Evolutionary conservation across 1,284 basidiomycete genomes (phyloP), one percentile per base, ranked within the genome.

Genomic region (Rhodotorula mucilaginosa): DNA sequence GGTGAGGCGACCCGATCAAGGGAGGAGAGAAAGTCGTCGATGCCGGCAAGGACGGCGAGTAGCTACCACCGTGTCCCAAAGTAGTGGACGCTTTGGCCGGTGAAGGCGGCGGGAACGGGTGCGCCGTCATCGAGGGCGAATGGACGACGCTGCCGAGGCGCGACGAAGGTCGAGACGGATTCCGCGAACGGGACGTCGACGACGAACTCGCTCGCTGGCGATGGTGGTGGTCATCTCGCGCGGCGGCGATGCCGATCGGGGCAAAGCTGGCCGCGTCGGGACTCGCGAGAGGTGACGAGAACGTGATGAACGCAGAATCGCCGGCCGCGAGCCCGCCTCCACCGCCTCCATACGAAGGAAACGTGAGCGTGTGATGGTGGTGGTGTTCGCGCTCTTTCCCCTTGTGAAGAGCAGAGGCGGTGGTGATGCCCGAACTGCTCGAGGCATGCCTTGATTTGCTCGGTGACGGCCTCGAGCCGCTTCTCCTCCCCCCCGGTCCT

Each of bases 371-470:
- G 49, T 44, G 39, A 44, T 44, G 39, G 39, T 44, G 39, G 39
- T 44, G 39, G 39, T 58, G 47, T 34, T 54, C 62, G 3, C 39
- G 51, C 46, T 71, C 74, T 59, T 75, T 75, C 49, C 70, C 74
- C 65, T 75, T 75, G 61, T 13, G 46, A 46, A 47, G 48, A 16
- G 63, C 39, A 44, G 39, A 13, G 39, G 39, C 39, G 39, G 39
- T 44, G 39, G 39, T 44, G 39, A 44, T 44, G 3, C 13, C 54
- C 26, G 23, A 23, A 23, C 66, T 52, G 64, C 61, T 61, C 18
- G 63, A 64, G 5, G 67, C 59, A 21, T 65, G 63, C 49, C 70
- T 34, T 12, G 51, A 63, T 52, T 72, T 72, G 58, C 60, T 64
- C 64, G 70, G 70, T 39, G 67, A 68, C 19, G 58, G 61, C 16